phyloP scores from a whole-genome alignment of 2,329 filamentous ascomycete genomes.

The Aspergillus pseudoterreus region DNA sequence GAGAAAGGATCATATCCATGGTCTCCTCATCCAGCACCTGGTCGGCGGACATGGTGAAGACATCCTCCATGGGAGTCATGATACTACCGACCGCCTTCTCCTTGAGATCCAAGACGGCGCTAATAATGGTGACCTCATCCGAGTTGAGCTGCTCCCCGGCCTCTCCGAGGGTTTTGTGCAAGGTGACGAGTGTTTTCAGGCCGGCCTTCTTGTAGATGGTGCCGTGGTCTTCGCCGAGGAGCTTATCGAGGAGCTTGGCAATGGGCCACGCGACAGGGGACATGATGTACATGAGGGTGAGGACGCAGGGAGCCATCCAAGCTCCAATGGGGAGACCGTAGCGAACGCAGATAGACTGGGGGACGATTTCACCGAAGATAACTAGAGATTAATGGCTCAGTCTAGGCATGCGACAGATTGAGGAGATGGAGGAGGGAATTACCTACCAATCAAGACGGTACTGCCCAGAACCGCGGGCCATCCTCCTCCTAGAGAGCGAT shows the following conservation, averaged over 20 bases:
- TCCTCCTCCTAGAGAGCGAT: constrained; percentile 88
- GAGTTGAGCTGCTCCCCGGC: constrained; percentile 85
- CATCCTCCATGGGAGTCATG: constrained; percentile 98
- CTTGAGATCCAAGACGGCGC: constrained; percentile 91
- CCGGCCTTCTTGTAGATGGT: constrained; percentile 98
- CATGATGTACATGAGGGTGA: constrained; percentile 87
- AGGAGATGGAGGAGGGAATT: neutral
- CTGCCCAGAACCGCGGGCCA: constrained; percentile 91
- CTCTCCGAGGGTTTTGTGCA: constrained; percentile 87
- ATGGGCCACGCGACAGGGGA: constrained; percentile 89
- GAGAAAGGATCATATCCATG: constrained; percentile 89
- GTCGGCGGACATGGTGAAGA: constrained; percentile 95
- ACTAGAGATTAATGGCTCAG: constrained; percentile 51
- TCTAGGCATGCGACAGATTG: neutral
- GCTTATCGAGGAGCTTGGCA: constrained; percentile 88
- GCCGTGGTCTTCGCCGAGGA: constrained; percentile 91
- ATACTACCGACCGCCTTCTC: constrained; percentile 92
- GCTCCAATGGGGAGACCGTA: constrained; percentile 94
- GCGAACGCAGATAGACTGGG: constrained; percentile 93
- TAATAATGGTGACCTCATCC: constrained; percentile 98
- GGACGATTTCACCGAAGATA: constrained; percentile 95
- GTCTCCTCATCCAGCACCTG: constrained; percentile 88
- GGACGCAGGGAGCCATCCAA: constrained; percentile 84
- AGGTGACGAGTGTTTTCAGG: constrained; percentile 88
- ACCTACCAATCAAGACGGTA: constrained; percentile 85